These are phyloP conservation scores for Irpex sp. DNA, from an alignment of 1,284 basidiomycete genomes.

Conservation along the genomic window DNA sequence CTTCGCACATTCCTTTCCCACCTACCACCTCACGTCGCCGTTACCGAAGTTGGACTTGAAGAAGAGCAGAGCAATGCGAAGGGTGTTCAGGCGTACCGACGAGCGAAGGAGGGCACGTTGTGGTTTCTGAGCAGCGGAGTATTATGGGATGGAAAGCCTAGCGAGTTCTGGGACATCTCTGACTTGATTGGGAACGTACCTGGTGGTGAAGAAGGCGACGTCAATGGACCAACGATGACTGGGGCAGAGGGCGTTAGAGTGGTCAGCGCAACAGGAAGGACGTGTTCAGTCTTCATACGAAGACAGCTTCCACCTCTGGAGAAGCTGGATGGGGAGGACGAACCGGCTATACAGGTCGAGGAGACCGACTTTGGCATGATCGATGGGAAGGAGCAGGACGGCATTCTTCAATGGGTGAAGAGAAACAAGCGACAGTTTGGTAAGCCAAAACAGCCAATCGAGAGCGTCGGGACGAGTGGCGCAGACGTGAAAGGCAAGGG, in stretches of 20 bases:
- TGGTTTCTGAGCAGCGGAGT: slow-evolving; percentile 68
- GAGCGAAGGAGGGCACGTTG: slow-evolving; percentile 62
- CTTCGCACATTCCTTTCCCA: slow-evolving; percentile 49
- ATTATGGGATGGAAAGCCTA: slow-evolving; percentile 68
- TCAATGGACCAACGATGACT: slow-evolving; percentile 7
- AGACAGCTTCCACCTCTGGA: slow-evolving; percentile 29
- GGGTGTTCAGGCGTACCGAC: slow-evolving; percentile 61
- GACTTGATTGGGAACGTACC: slow-evolving; percentile 39
- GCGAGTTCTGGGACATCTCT: slow-evolving; percentile 66
- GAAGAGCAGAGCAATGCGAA: slow-evolving; percentile 31
- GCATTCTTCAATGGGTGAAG: slow-evolving; percentile 59
- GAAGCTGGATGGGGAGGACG: slow-evolving; percentile 21
- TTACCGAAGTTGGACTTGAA: slow-evolving; percentile 23
- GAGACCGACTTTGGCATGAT: slow-evolving; percentile 68
- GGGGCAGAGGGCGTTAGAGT: slow-evolving; percentile 44
- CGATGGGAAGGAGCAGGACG: slow-evolving; percentile 61
- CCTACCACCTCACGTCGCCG: slow-evolving; percentile 40
- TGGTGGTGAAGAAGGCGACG: slow-evolving; percentile 8
- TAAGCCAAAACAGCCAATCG: slow-evolving; percentile 9
- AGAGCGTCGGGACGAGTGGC: slow-evolving; percentile 10
- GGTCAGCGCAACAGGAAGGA: slow-evolving; percentile 60
- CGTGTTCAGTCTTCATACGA: slow-evolving; percentile 55
- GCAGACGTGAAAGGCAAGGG: slow-evolving; percentile 12
- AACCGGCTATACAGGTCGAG: slow-evolving; percentile 34
- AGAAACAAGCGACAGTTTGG: slow-evolving; percentile 55